Evolutionary conservation across 2,329 filamentous ascomycete genomes (phyloP).

Genomic region (Fusarium sp.): DNA sequence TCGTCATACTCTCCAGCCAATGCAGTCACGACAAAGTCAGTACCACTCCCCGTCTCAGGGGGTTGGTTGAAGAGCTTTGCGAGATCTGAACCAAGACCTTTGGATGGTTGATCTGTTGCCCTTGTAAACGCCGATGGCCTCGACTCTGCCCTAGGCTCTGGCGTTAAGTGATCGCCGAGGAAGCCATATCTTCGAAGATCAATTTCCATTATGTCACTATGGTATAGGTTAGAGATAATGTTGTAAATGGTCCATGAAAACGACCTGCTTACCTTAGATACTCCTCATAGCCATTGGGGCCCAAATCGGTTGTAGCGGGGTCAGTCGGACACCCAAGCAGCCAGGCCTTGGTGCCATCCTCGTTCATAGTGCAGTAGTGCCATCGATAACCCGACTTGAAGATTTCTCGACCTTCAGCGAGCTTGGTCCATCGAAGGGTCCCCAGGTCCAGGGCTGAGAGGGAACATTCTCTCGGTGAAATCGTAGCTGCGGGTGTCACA

Average conservation of each 20-base stretch:
- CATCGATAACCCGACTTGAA: conserved; percentile 92
- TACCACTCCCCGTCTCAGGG: conserved; percentile 82
- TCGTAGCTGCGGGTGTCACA: conserved; percentile 88
- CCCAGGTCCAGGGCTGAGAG: conserved; percentile 87
- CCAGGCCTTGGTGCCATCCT: conserved; percentile 96
- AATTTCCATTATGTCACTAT: conserved; percentile 86
- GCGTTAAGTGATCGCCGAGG: conserved; percentile 75
- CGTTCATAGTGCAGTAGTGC: conserved; percentile 98
- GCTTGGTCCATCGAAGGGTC: conserved; percentile 88
- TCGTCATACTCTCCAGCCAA: conserved; percentile 78
- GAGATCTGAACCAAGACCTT: conserved; percentile 82
- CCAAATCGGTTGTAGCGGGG: conserved; percentile 67
- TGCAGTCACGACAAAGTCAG: conserved; percentile 91
- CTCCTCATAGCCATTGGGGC: conserved; percentile 78
- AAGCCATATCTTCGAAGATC: conserved; percentile 92
- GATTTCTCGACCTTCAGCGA: conserved; percentile 92
- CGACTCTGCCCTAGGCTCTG: conserved; percentile 61
- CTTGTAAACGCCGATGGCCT: conserved; percentile 59
- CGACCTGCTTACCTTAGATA: conserved; percentile 68
- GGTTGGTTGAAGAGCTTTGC: conserved; percentile 85
- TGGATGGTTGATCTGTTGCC: conserved; percentile 62
- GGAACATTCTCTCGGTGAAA: conserved; percentile 85
- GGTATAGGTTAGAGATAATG: conserved; percentile 28
- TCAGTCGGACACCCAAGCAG: conserved; percentile 91
- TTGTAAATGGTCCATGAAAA: neutral